These are phyloP conservation scores for Botrytis byssoidea DNA, from an alignment of 2,329 filamentous ascomycete species.

Conservation along the genomic window DNA sequence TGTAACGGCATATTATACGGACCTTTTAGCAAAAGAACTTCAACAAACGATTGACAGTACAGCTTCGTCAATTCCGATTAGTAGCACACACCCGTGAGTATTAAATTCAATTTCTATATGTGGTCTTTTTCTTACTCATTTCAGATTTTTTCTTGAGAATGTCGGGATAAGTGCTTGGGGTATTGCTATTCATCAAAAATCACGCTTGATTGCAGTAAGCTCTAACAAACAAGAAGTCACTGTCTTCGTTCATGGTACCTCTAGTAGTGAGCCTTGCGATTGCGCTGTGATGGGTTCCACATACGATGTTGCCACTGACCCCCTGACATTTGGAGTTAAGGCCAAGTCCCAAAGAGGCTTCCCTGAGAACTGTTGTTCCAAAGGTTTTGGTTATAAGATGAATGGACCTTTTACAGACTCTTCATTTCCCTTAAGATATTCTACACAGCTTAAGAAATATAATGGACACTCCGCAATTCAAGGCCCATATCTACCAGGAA, in stretches of 20 bases:
- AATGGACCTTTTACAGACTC: neutral
- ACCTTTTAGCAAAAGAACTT: slow-evolving; percentile 21
- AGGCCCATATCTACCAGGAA: neutral
- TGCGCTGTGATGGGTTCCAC: neutral
- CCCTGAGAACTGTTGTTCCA: neutral
- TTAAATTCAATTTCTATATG: neutral
- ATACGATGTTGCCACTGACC: neutral
- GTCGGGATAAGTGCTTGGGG: slow-evolving; percentile 86
- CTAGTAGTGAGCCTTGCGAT: neutral
- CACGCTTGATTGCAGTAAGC: slow-evolving; percentile 82
- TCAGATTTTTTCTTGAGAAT: slow-evolving; percentile 68
- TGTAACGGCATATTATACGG: slow-evolving; percentile 66
- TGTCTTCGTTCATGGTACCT: slow-evolving; percentile 44
- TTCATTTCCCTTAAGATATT: neutral
- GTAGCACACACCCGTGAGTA: slow-evolving; percentile 27
- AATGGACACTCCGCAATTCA: neutral
- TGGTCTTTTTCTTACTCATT: slow-evolving; percentile 16
- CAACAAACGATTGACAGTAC: neutral
- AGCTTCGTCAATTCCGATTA: slow-evolving; percentile 14
- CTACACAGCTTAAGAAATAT: too few relatives aligned
- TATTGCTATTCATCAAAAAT: slow-evolving; percentile 52
- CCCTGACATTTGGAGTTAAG: neutral
- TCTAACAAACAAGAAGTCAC: slow-evolving; percentile 65
- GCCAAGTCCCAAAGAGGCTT: neutral
- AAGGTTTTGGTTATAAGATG: neutral